Conservation (phyloP, 352 stramenopile species). For the Phytophthora aleatoria region DNA sequence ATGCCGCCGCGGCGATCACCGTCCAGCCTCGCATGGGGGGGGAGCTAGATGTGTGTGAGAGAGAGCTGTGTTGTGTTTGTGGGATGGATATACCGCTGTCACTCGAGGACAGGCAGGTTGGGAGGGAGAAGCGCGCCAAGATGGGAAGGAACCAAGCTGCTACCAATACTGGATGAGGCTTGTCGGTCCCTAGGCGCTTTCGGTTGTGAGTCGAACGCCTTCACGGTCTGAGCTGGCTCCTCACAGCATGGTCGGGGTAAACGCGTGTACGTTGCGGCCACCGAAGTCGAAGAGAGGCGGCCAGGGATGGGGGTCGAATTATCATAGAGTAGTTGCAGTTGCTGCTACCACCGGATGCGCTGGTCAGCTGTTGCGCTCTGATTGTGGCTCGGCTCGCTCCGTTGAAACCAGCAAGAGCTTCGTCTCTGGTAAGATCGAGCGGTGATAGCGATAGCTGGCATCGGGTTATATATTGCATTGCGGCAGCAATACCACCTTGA, state of each 20-base stretch:
- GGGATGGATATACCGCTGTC: conserved; percentile 9
- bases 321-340: conserved; percentile 8
- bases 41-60: background rate
- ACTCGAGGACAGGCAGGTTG: conserved; percentile 15
- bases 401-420: conserved; percentile 1
- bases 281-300: conserved; percentile 1
- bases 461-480: background rate
- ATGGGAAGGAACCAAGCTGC: conserved; percentile 14
- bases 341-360: conserved; percentile 6
- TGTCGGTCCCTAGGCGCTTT: conserved; percentile 13
- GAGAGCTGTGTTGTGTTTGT: conserved; percentile 14
- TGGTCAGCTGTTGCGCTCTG: background rate
- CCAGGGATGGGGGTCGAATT: conserved; percentile 7
- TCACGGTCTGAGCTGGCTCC: conserved; percentile 26
- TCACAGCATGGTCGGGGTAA: background rate
- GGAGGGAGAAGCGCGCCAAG: background rate
- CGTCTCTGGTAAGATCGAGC: conserved; percentile 1
- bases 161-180: background rate
- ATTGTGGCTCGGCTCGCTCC: conserved; percentile 5
- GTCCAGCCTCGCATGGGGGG: conserved; percentile 24
- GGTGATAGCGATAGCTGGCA: background rate
- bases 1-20: conserved; percentile 5
- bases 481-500: background rate
- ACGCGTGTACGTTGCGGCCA: conserved; percentile 2
- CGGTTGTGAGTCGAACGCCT: conserved; percentile 15